Percentiles rank a stretch among this genome's conserved stretches.
Evolutionary conservation across 495 filamentous ascomycete species (phyloP).

Genomic region (Podospora pseudocomata): DNA sequence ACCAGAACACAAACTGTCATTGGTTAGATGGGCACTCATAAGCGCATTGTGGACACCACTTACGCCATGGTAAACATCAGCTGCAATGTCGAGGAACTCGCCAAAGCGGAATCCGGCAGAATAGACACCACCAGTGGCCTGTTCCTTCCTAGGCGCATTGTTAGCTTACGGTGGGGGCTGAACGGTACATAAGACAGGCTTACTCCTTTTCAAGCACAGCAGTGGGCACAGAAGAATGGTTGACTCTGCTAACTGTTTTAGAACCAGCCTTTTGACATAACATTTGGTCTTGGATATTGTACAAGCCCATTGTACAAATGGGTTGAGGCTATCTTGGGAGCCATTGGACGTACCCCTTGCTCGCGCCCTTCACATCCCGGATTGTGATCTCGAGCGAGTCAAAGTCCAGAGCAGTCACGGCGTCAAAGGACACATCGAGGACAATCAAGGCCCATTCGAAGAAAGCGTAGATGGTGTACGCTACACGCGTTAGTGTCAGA

Average conservation of each 20-base stretch:
- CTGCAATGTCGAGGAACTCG: slow-evolving; percentile 73
- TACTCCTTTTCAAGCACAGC: slow-evolving; percentile 86
- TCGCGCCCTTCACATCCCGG: slow-evolving; percentile 81
- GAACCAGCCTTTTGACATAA: slow-evolving; percentile 36
- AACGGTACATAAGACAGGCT: slow-evolving; percentile 16
- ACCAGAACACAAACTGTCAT: slow-evolving; percentile 89
- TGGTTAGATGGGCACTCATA: slow-evolving; percentile 6
- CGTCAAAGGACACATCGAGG: slow-evolving; percentile 95
- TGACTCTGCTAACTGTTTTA: slow-evolving; percentile 39
- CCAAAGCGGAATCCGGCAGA: slow-evolving; percentile 67
- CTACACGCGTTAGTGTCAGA: slow-evolving; percentile 43
- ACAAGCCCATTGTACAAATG: slow-evolving; percentile 15
- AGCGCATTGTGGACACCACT: slow-evolving; percentile 24
- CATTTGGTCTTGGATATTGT: slow-evolving; percentile 39
- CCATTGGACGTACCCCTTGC: slow-evolving; percentile 99
- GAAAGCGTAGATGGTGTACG: slow-evolving; percentile 97
- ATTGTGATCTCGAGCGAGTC: slow-evolving; percentile 83
- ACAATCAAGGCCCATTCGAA: slow-evolving; percentile 96
- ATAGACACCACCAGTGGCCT: slow-evolving; percentile 66
- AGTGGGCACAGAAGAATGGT: slow-evolving; percentile 63
- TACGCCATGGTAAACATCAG: slow-evolving; percentile 92
- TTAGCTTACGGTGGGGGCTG: neutral
- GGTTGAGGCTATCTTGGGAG: slow-evolving; percentile 69
- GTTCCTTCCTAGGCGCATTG: slow-evolving; percentile 62
- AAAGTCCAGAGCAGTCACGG: slow-evolving; percentile 94